phyloP scores from a whole-genome alignment of 1,284 basidiomycete genomes.

The Ustilago crameri region DNA sequence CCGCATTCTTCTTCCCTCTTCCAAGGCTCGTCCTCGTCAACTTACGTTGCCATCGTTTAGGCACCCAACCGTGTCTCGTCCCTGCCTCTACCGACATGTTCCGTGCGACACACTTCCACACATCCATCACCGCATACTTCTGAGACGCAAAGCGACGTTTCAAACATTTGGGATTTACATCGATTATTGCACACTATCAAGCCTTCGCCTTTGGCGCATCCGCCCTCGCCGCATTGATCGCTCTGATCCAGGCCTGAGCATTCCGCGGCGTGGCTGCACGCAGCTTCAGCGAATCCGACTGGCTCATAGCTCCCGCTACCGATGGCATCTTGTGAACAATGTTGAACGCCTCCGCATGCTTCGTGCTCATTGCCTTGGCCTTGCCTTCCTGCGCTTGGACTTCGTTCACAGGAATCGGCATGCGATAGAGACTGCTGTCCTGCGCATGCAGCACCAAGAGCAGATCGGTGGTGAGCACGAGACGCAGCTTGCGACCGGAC shows the following conservation, averaged over 20 bases:
- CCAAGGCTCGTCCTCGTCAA: too few relatives aligned
- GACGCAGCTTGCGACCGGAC: constrained; percentile 79
- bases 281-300: constrained; percentile 32
- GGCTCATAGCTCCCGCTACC: neutral
- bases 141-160: too few relatives aligned
- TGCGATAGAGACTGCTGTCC: constrained; percentile 48
- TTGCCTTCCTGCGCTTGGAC: constrained; percentile 33
- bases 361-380: constrained; percentile 11
- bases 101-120: too few relatives aligned
- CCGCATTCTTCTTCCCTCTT: too few relatives aligned
- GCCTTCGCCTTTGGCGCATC: neutral
- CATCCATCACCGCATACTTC: too few relatives aligned
- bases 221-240: constrained; percentile 14
- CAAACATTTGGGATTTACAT: too few relatives aligned
- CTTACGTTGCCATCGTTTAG: too few relatives aligned
- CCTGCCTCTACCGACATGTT: too few relatives aligned
- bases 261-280: constrained; percentile 14
- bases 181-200: neutral
- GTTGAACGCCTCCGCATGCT: constrained; percentile 30
- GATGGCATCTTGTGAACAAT: constrained; percentile 17
- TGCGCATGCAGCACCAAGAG: constrained; percentile 56
- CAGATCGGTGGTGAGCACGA: constrained; percentile 68
- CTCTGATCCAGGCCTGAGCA: constrained; percentile 30
- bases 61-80: too few relatives aligned
- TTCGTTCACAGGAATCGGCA: constrained; percentile 55